Evolutionary conservation across 768 basidiomycete genomes (phyloP), one percentile per base, ranked within the genome.

Genomic region (Mycena leptocephala): DNA sequence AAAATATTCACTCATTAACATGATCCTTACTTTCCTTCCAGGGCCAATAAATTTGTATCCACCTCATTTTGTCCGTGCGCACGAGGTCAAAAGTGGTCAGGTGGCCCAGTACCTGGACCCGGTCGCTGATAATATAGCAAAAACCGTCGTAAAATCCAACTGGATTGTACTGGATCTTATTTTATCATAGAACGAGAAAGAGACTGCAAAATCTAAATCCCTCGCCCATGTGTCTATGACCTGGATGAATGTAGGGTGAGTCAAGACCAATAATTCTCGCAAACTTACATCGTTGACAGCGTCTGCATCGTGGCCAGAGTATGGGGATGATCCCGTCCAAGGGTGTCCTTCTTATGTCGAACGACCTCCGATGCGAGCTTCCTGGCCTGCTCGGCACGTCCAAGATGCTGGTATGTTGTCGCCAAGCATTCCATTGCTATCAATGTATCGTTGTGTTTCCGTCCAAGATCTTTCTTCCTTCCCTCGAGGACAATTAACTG

Each of bases 351-450:
- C 43, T 18, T 16, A 20, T 18, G 43, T 46, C 20, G 43, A 46
- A 46, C 16, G 43, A 46, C 43, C 43, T 46, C 20, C 16, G 43
- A 46, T 46, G 22, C 43, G 43, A 46, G 43, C 20, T 46, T 46
- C 43, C 43, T 46, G 43, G 43, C 43, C 20, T 46, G 14, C 16
- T 46, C 43, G 43, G 7, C 20, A 16, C 43, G 43, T 13, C 43
- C 43, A 46, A 46, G 43, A 46, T 46, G 10, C 16, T 46, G 43
- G 66, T 68, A 68, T 35, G 51, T 68, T 24, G 13, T 35, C 32
- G 67, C 67, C 26, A 69, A 69, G 26, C 53, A 69, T 41, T 69
- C 35, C 51, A 69, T 69, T 32, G 67, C 51, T 28, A 58, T 43
- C 20, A 69, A 55, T 3, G 67, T 69, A 22, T 69, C 67, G 28